Percentiles rank a stretch among this genome's conserved stretches.
phyloP scores from a whole-genome alignment of 2,329 filamentous ascomycete species.

The Dothideomycetes sp. region DNA sequence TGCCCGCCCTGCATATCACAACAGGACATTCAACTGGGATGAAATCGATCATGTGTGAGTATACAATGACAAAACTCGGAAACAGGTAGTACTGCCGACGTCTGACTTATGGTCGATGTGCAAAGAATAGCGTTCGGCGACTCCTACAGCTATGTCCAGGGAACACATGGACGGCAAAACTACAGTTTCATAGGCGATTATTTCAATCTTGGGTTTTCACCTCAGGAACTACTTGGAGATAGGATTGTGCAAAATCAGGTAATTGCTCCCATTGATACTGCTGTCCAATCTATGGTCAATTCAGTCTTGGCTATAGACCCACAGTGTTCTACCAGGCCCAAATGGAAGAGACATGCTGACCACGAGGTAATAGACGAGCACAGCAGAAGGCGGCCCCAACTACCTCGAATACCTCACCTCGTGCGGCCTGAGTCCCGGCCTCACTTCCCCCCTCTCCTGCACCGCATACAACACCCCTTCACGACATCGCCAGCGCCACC shows the following conservation, averaged over 20 bases:
- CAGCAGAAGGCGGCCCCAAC: constrained; percentile 42
- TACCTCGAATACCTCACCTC: constrained; percentile 44
- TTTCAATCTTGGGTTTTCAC: constrained; percentile 35
- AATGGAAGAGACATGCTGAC: neutral
- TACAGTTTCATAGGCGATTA: constrained; percentile 46
- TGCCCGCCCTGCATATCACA: too few relatives aligned
- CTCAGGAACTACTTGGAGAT: constrained; percentile 32
- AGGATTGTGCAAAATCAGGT: constrained; percentile 40
- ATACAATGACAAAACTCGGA: too few relatives aligned
- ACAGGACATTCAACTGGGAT: too few relatives aligned
- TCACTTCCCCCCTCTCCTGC: constrained; percentile 33
- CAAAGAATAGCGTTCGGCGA: constrained; percentile 39
- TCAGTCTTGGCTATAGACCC: neutral
- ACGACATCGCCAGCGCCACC: constrained; percentile 32
- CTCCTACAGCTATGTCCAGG: constrained; percentile 44
- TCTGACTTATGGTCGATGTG: neutral
- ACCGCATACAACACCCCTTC: too few relatives aligned
- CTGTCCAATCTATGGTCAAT: neutral
- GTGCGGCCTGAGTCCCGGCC: constrained; percentile 36
- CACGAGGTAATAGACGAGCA: constrained; percentile 26
- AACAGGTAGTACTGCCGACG: too few relatives aligned
- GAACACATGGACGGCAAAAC: constrained; percentile 38
- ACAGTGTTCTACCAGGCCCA: too few relatives aligned
- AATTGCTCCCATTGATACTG: neutral
- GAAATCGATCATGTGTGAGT: too few relatives aligned